Base-by-base conservation (phyloP, 73 alveolate species). In the Uronychia setigera region DNA sequence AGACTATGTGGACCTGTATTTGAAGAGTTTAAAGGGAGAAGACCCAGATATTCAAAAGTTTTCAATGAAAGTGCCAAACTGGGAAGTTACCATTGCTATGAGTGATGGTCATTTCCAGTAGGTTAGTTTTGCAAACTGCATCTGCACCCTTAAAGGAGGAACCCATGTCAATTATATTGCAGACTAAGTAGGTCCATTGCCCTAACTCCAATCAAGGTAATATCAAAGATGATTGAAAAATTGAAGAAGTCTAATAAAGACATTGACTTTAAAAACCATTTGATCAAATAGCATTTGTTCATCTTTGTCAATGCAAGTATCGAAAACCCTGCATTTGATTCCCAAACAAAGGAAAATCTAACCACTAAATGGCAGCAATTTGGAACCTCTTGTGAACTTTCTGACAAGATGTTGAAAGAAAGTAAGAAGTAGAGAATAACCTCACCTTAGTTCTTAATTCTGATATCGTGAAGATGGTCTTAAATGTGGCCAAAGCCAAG, bases 261-360 rank as follows among this genome's bases (percentile, higher is more conserved):
- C 76, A 81, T 91, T 74, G 97, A 92, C 60, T 93, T 95, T 27
- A 93, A 92, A 87, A 97, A 97, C 31, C 95, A 96, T 84, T 94
- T 96, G 88, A 97, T 99, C 60, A 97, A 97, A 79, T 88, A 93
- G 84, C 93, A 98, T 88, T 84, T 99, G 82, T 99, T 99, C 98
- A 87, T 98, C 35, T 99, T 99, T 85, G 98, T 99, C 77, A 99
- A 99, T 92, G 92, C 99, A 74, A 95, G 87, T 84, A 98, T 99
- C 32, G 99, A 95, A 83, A 99, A 99, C 95, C 99, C 99, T 13
- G 96, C 99, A 0, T 99, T 99, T 91, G 99, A 99, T 92, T 98
- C 99, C 9, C 99, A 99, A 88, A 99, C 99, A 34, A 99, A 99
- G 86, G 99, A 99, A 82, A 96, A 99, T 29, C 90, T 99, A 83